Evolutionary conservation across 1,284 basidiomycete species (phyloP), one percentile per base, ranked within the genome.

Genomic region (Ustilago vetiveriae): DNA sequence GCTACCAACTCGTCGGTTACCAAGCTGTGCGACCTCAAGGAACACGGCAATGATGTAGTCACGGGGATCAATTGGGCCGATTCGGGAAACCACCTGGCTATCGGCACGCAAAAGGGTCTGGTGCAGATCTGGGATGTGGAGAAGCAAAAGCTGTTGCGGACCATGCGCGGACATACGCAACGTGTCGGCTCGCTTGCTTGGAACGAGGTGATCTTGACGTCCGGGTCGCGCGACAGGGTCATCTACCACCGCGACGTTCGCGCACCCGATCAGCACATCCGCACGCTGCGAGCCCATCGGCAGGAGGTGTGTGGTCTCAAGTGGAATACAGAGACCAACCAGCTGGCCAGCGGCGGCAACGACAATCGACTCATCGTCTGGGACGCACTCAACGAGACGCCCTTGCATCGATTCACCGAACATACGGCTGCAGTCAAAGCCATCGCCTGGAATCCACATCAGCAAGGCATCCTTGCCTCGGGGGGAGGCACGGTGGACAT

Each of bases 301-400:
- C 96, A 98, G 81, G 95, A 98, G 82, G 93, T 98, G 3, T 98
- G 96, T 80, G 95, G 96, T 1, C 84, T 98, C 40, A 90, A 92
- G 62, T 98, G 94, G 95, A 94, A 91, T 74, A 84, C 86, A n/a
- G 84, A 86, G 47, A 85, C 86, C 6, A 89, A 90, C 47, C 89
- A 88, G 70, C 87, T 98, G 2, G 95, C 95, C 4, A 93, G 91
- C 65, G 95, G 96, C 1, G 95, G 95, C 0, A 98, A 98, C 83
- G 96, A 98, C 84, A 98, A 98, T 84, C 95, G 96, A 84, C 90
- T 98, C 9, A 93, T 92, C 75, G 92, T 98, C 51, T 98, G 95
- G 93, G 93, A 96, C 84, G 84, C 84, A 42, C 81, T 83, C 63
- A 21, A 46, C 69, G 81, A 79, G 44, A 58, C 73, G 23, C 94